A percentile compares a stretch with the other conserved stretches of the same genome.
phyloP scores from a whole-genome alignment of 2,329 filamentous ascomycete genomes.

The Curvularia sp. region DNA sequence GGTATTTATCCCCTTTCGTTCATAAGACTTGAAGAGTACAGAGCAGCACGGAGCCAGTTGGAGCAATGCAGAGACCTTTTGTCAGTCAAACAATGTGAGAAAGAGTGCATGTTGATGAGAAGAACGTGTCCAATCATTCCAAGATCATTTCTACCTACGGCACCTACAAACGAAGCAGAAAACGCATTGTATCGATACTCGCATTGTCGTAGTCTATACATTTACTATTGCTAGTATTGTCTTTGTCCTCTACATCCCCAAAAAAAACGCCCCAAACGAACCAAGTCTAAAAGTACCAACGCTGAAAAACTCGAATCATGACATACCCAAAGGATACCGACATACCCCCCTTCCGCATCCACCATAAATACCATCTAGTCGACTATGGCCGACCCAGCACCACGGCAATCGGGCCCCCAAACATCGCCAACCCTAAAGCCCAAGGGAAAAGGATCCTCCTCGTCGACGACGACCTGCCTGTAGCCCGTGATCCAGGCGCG shows the following conservation, averaged over 20 bases:
- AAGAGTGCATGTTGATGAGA: background rate
- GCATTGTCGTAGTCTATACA: background rate
- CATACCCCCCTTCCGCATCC: background rate
- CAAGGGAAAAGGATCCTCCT: conserved; percentile 55
- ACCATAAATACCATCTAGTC: background rate
- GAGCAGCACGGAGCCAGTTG: no score
- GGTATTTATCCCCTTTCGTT: background rate
- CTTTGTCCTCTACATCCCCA: background rate
- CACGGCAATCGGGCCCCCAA: conserved; percentile 19
- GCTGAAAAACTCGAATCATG: background rate
- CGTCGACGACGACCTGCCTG: conserved; percentile 55
- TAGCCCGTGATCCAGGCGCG: conserved; percentile 57
- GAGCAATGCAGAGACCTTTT: no score
- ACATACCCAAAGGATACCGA: background rate
- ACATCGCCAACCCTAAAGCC: conserved; percentile 50
- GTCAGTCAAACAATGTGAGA: background rate
- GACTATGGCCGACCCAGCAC: background rate
- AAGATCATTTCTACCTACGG: background rate
- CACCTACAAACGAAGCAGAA: background rate
- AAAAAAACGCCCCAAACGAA: background rate
- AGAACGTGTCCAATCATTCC: no score
- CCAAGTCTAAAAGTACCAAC: background rate
- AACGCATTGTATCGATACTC: background rate
- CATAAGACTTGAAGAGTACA: no score
- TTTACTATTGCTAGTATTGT: background rate